A percentile compares a stretch with the other conserved stretches of the same genome.
phyloP scores from a whole-genome alignment of 805 yeast genomes.

The Candida cerambycidarum region DNA sequence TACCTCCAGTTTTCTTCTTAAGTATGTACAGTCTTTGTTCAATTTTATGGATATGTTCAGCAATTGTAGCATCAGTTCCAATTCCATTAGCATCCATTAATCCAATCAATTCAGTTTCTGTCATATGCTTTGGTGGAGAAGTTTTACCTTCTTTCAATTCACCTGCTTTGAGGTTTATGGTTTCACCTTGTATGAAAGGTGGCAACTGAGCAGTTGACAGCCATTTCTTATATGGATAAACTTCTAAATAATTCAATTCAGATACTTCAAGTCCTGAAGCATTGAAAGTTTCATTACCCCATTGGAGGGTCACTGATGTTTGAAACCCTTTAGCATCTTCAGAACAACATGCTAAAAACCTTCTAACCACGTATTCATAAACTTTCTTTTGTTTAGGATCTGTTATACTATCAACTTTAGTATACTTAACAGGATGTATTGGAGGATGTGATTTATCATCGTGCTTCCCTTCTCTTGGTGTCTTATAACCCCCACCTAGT shows the following conservation, averaged over 20 bases:
- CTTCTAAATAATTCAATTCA: constrained; percentile 75
- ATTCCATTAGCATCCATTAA: constrained; percentile 97
- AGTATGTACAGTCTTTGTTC: constrained; percentile 63
- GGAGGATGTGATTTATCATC: constrained; percentile 99
- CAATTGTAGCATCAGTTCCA: constrained; percentile 99
- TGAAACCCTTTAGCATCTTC: constrained; percentile 80
- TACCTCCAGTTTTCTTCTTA: constrained; percentile 38
- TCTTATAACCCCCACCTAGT: constrained; percentile 44
- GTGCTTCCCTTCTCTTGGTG: constrained; percentile 78
- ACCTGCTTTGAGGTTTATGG: constrained; percentile 53
- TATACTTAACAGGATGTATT: constrained; percentile 78
- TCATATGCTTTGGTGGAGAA: constrained; percentile 75
- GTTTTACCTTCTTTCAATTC: constrained; percentile 75
- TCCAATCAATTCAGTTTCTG: constrained; percentile 89
- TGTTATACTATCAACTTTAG: constrained; percentile 26
- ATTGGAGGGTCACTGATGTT: constrained; percentile 60
- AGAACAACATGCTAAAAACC: constrained; percentile 90
- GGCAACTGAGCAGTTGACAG: constrained; percentile 66
- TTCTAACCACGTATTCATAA: constrained; percentile 81
- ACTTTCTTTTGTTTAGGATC: constrained; percentile 59
- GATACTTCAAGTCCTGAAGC: constrained; percentile 74
- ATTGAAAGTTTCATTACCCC: constrained; percentile 76
- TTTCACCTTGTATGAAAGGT: constrained; percentile 54
- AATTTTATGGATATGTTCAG: constrained; percentile 91
- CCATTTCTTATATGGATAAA: constrained; percentile 82